Base-by-base conservation (phyloP, 1,284 basidiomycete genomes). In the Polyporus tsugae region DNA sequence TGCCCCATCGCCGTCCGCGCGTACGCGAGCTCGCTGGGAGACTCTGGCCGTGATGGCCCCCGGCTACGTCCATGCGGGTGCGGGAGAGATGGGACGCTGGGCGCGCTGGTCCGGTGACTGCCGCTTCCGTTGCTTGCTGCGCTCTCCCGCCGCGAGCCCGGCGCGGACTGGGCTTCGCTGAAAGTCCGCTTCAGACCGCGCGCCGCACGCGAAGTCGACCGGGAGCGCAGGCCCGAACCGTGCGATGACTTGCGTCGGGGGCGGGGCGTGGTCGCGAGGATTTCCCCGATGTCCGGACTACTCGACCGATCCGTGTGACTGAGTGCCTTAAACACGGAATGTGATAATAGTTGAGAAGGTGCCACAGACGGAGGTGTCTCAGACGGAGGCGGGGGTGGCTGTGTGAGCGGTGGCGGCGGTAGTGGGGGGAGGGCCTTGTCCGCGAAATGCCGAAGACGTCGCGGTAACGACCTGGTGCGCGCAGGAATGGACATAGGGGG, bases 261-360 rank as follows among this genome's bases (percentile, higher is more conserved):
- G 0, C 83, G 80, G 0, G 85, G 85, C 0, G 85, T 87, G 6
- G 75, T 73, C 0, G 82, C 82, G 22, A 89, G 74, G 67, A 87
- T 85, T 2, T 78, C 70, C 1, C 76, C 69, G 64, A 88, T 85
- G 71, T 88, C 87, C 0, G 87, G 87, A 63, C 84, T 85, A 9
- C 62, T 72, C 60, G 72, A 71, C 66, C 72, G 75, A 71, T 65
- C 68, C 60, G 70, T 64, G 57, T 53, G 68, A 33, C 68, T 46
- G 41, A 33, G 65, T 35, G 65, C 62, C 42, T 62, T 57, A 6
- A 5, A n/a, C 6, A 22, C 44, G n/a, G 66, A 66, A 25, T 64
- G 60, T 4, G 67, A 46, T 19, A 70, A 55, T 39, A 66, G 35
- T 11, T 71, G 66, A 19, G 62, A 46, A 25, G 69, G 52, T 25